phyloP scores from a whole-genome alignment of 805 yeast genomes.

The Ogataea nitratoaversa region DNA sequence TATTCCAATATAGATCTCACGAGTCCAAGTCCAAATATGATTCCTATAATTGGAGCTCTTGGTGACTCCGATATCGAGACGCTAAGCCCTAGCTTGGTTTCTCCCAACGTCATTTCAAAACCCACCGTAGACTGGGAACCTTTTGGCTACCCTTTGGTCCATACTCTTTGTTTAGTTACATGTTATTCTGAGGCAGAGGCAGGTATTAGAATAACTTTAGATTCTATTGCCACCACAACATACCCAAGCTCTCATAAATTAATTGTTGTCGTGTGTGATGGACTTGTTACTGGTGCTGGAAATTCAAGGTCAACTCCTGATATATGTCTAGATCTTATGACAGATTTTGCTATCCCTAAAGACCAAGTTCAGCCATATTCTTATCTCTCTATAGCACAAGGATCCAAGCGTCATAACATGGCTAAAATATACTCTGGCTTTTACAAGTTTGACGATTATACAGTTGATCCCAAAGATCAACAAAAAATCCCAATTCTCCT shows the following conservation, averaged over 20 bases:
- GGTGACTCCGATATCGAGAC: slow-evolving; percentile 40
- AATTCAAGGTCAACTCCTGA: slow-evolving; percentile 88
- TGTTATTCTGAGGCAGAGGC: slow-evolving; percentile 92
- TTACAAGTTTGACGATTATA: slow-evolving; percentile 74
- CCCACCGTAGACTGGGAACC: slow-evolving; percentile 91
- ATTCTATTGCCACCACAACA: slow-evolving; percentile 91
- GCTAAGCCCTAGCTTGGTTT: slow-evolving; percentile 55
- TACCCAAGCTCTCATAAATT: slow-evolving; percentile 94
- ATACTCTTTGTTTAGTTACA: slow-evolving; percentile 73
- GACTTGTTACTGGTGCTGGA: slow-evolving; percentile 91
- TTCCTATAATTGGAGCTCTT: slow-evolving; percentile 14
- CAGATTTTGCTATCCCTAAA: slow-evolving; percentile 62
- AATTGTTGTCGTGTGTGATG: slow-evolving; percentile 85
- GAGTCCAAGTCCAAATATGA: slow-evolving; percentile 30
- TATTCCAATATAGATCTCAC: slow-evolving; percentile 20
- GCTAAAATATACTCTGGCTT: slow-evolving; percentile 95
- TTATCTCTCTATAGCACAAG: slow-evolving; percentile 93
- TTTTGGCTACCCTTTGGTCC: slow-evolving; percentile 73
- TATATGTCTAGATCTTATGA: slow-evolving; percentile 81
- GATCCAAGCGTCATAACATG: slow-evolving; percentile 94
- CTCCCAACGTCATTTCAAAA: slow-evolving; percentile 81
- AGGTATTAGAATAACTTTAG: slow-evolving; percentile 83
- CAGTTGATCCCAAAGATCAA: slow-evolving; percentile 77
- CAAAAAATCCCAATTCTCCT: slow-evolving; percentile 77
- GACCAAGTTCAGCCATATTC: slow-evolving; percentile 80